Base-by-base conservation (phyloP, 306 rosid genomes). In the Mimosa pudica region DNA sequence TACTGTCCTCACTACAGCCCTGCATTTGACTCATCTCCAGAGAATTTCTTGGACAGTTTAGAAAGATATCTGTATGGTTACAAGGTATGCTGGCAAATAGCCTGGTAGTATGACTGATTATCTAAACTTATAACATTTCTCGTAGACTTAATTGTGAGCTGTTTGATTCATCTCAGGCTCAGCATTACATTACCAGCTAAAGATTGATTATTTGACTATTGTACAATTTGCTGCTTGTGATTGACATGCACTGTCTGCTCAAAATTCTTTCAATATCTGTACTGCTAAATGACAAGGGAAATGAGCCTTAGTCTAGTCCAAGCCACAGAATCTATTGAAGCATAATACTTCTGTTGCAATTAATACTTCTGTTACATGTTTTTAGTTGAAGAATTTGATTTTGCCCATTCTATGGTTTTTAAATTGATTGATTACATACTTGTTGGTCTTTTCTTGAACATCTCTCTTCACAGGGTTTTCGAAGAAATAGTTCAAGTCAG, bases 1-100 rank as follows among this genome's bases (percentile, higher is more conserved):
- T 95, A 87, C 74, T 92, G 93, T 75, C 88, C 97, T 83, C 90
- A 88, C 63, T 84, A 91, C 85, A 88, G 77, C 74, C 90, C 92
- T 4, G 75, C 89, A 24, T 85, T 82, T 18, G 86, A 83, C 63
- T 85, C 88, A 5, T 88, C 98, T 3, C 96, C 98, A 0, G 94
- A 92, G 78, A 92, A 76, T 5, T 79, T 95, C 52, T 82, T 95
- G 85, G 86, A 90, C 60, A 89, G 98, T 73, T 63, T 95, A 79
- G 98, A 95, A 75, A 91, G 84, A 66, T 95, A 87, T 84, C 80
- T 95, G 70, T 95, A 86, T 74, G 86, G 70, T 80, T 82, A 80
- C 61, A 92, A 86, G 97, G 98, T 92, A 82, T 70, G 48, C 33
- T 20, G 48, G 66, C 17, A 30, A 20, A 10, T 77, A 65, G 70